Conservation (phyloP, 805 yeast genomes). For the Candida caryicola region DNA sequence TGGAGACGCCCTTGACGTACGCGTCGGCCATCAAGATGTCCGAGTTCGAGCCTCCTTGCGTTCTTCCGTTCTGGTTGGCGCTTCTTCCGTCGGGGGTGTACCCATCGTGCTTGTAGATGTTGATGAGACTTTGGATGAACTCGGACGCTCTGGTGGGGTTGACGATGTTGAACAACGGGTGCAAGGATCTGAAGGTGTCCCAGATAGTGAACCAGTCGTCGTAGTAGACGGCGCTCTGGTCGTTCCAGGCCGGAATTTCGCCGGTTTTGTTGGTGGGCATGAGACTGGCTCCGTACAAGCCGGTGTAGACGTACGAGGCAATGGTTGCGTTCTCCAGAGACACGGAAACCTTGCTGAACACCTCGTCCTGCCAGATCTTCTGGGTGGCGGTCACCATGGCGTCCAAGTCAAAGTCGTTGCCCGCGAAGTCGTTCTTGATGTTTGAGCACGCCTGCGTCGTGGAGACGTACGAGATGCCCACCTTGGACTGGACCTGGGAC, state of each 20-base stretch:
- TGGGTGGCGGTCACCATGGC: conserved; percentile 12
- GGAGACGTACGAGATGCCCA: conserved; percentile 30
- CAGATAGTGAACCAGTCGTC: conserved; percentile 39
- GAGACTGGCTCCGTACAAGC: conserved; percentile 29
- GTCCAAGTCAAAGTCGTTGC: conserved; percentile 14
- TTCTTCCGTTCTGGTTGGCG: conserved; percentile 34
- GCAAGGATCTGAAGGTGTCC: conserved; percentile 36
- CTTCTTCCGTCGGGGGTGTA: conserved; percentile 37
- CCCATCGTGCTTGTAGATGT: conserved; percentile 31
- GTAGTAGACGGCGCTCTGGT: conserved; percentile 17
- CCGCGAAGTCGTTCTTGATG: conserved; percentile 15
- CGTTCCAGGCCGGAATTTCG: conserved; percentile 26
- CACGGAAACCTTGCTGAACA: conserved; percentile 22
- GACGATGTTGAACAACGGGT: conserved; percentile 30
- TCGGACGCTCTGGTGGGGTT: conserved; percentile 26
- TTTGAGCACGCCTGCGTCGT: conserved; percentile 27
- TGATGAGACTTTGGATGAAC: conserved; percentile 25
- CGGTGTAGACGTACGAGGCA: conserved; percentile 16
- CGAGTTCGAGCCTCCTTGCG: conserved; percentile 38
- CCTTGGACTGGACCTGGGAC: conserved; percentile 12
- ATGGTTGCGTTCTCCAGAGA: conserved; percentile 11
- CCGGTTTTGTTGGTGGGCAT: conserved; percentile 33
- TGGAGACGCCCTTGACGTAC: conserved; percentile 23
- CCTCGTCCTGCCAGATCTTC: conserved; percentile 20
- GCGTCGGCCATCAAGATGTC: conserved; percentile 39